Conservation (phyloP, 2,329 filamentous ascomycete species). For the Curvularia lunata region DNA sequence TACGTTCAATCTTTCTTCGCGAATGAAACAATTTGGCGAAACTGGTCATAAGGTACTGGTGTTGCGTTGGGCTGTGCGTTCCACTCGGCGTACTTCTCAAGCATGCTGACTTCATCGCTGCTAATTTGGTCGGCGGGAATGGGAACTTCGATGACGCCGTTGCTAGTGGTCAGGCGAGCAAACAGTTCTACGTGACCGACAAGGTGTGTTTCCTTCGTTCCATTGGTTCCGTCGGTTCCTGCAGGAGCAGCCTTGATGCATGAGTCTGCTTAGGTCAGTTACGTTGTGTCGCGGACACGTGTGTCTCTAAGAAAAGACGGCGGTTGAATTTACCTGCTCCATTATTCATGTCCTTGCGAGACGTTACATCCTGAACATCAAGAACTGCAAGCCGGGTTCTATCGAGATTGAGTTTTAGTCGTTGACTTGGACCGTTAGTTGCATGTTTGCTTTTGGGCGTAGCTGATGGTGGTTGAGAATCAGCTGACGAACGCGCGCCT, state of each 20-base stretch:
- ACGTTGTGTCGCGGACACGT: neutral
- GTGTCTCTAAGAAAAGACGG: neutral
- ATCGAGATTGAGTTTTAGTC: neutral
- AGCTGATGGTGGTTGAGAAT: neutral
- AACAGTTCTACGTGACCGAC: conserved; percentile 12
- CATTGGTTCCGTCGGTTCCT: neutral
- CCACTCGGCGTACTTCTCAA: conserved; percentile 17
- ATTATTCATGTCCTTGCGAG: neutral
- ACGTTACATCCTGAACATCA: neutral
- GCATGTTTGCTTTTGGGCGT: neutral
- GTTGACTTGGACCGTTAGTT: neutral
- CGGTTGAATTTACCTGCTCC: neutral
- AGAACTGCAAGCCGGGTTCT: neutral
- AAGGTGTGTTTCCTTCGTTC: neutral
- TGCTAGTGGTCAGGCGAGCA: conserved; percentile 11
- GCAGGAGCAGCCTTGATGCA: neutral
- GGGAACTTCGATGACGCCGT: conserved; percentile 12
- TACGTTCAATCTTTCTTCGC: conserved; percentile 10
- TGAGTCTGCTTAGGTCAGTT: neutral
- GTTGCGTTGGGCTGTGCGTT: conserved; percentile 6
- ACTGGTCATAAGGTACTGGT: conserved; percentile 10
- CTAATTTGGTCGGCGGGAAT: conserved; percentile 10
- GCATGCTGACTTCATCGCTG: conserved; percentile 8
- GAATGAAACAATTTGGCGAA: conserved; percentile 18
- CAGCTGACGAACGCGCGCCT: neutral